A percentile compares a stretch with the other conserved stretches of the same genome.
Conservation (phyloP, 305 asterid species). For the Euphrasia arctica region DNA sequence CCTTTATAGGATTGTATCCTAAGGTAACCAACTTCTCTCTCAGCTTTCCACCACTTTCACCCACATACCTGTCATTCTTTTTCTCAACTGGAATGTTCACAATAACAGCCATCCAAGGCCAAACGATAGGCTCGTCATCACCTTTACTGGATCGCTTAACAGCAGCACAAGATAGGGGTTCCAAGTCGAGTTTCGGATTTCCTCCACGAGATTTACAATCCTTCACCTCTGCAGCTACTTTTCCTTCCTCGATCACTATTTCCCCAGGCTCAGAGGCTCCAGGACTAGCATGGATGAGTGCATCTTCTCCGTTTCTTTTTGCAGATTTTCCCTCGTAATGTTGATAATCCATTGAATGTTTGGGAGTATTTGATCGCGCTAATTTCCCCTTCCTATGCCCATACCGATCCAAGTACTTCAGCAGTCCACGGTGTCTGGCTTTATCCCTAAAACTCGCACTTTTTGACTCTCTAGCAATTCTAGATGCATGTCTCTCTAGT, state of each 20-base stretch:
- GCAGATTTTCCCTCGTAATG: conserved; percentile 19
- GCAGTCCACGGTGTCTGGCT: conserved; percentile 70
- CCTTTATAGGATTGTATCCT: conserved; percentile 69
- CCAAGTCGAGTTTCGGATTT: conserved; percentile 22
- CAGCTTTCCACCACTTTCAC: conserved; percentile 55
- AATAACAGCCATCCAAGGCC: conserved; percentile 85
- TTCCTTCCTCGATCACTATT: conserved; percentile 8
- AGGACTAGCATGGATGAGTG: conserved; percentile 10
- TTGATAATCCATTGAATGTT: conserved; percentile 24
- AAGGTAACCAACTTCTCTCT: conserved; percentile 48
- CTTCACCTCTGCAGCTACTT: conserved; percentile 17
- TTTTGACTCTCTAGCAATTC: conserved; percentile 57
- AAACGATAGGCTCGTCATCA: conserved; percentile 60
- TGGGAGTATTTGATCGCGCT: conserved; percentile 28
- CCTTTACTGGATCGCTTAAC: conserved; percentile 25
- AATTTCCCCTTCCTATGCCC: conserved; percentile 26
- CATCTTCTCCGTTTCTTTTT: conserved; percentile 13
- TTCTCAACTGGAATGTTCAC: conserved; percentile 58
- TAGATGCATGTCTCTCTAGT: conserved; percentile 63
- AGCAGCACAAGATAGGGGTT: conserved; percentile 20
- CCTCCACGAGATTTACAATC: conserved; percentile 24
- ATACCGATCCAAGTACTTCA: conserved; percentile 53
- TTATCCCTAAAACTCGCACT: conserved; percentile 54
- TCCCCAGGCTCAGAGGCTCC: conserved; percentile 27
- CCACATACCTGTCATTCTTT: conserved; percentile 51